Conservation (phyloP, 139 green algal genomes). For the Closterium sp. region DNA sequence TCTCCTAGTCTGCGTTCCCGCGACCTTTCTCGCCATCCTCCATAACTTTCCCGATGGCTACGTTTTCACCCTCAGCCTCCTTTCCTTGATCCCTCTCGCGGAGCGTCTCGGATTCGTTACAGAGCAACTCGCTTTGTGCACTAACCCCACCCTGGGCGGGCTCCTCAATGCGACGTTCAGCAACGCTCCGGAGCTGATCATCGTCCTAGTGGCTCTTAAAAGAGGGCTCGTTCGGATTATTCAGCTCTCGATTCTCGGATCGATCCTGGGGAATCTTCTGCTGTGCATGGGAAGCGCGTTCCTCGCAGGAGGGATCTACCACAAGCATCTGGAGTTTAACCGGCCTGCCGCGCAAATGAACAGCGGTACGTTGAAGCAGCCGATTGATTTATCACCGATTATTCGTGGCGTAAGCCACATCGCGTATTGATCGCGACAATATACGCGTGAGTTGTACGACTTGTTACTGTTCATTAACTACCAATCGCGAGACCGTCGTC, state of each 20-base stretch:
- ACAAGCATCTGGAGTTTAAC: conserved; percentile 65
- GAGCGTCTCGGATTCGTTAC: conserved; percentile 56
- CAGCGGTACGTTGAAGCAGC: conserved; percentile 3
- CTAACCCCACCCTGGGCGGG: conserved; percentile 46
- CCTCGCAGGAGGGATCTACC: conserved; percentile 64
- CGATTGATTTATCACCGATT: too few species aligned
- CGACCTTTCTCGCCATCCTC: conserved; percentile 25
- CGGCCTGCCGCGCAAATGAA: conserved; percentile 27
- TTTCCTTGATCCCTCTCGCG: conserved; percentile 49
- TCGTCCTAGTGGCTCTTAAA: conserved; percentile 65
- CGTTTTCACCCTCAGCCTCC: conserved; percentile 45
- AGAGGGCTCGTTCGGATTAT: conserved; percentile 64
- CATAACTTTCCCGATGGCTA: background rate
- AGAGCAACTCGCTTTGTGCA: conserved; percentile 39
- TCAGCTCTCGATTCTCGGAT: conserved; percentile 77
- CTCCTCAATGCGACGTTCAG: conserved; percentile 87
- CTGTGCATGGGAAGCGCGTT: conserved; percentile 77
- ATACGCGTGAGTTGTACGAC: too few species aligned
- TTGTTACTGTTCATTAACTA: too few species aligned
- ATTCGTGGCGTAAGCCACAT: background rate
- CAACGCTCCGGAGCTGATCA: conserved; percentile 91
- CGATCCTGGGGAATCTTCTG: conserved; percentile 74
- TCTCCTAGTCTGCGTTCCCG: conserved; percentile 35
- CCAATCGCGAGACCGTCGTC: too few species aligned
- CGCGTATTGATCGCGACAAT: background rate